Evolutionary conservation across 768 basidiomycete species (phyloP).

Genomic region (Suillus subluteus): DNA sequence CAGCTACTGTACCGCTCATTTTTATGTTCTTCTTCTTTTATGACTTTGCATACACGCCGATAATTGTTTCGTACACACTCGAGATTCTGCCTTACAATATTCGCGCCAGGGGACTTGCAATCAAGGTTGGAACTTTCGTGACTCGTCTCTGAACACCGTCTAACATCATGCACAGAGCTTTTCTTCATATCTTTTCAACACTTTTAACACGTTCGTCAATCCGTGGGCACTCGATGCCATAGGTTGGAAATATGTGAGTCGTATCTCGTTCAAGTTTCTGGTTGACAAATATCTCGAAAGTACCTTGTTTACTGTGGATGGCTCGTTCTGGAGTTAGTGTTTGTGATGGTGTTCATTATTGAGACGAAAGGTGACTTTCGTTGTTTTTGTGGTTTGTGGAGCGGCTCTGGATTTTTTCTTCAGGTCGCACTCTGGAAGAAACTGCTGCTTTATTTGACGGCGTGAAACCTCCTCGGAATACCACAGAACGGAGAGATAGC

Average conservation of each 20-base stretch:
- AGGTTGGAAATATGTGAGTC: conserved; percentile 51
- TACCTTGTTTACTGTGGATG: conserved; percentile 69
- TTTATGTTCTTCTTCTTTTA: conserved; percentile 56
- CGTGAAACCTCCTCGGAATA: conserved; percentile 38
- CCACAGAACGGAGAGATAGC: conserved; percentile 51
- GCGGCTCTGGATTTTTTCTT: conserved; percentile 17
- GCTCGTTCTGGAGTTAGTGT: conserved; percentile 62
- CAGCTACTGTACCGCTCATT: conserved; percentile 68
- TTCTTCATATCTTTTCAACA: conserved; percentile 63
- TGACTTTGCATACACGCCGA: conserved; percentile 78
- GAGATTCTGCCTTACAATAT: conserved; percentile 84
- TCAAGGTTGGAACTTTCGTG: conserved; percentile 55
- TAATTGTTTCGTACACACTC: conserved; percentile 63
- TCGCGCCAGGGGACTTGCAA: conserved; percentile 78
- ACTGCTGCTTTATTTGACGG: conserved; percentile 76
- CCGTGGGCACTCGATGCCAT: conserved; percentile 65
- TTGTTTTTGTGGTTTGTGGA: neutral
- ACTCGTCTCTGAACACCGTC: conserved; percentile 3
- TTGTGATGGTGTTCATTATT: conserved; percentile 56
- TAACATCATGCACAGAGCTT: conserved; percentile 49
- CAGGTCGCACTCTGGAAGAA: conserved; percentile 71
- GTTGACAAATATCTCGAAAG: conserved; percentile 20
- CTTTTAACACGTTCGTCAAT: conserved; percentile 82
- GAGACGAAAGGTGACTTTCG: conserved; percentile 59
- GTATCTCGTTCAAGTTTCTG: neutral